Evolutionary conservation across 805 yeast species (phyloP).

Genomic region (Nakazawaea ishiwadae): DNA sequence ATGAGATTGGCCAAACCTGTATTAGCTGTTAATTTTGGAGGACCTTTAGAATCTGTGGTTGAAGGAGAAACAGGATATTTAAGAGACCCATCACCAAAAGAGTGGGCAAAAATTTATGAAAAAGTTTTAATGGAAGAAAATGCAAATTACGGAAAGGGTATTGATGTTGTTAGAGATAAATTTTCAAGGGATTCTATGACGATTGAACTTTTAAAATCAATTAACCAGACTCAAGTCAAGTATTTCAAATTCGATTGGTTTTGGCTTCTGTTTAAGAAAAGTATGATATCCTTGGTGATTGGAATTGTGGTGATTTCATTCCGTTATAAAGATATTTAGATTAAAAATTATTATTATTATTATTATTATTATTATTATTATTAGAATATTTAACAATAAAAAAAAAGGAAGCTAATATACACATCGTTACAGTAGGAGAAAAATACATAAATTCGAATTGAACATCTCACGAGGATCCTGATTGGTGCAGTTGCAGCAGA

Average conservation of each 20-base stretch:
- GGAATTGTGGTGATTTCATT: background rate
- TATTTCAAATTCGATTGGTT: constrained; percentile 12
- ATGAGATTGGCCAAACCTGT: constrained; percentile 84
- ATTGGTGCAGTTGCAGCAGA: constrained; percentile 2
- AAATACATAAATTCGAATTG: background rate
- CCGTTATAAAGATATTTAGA: background rate
- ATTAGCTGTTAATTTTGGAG: constrained; percentile 84
- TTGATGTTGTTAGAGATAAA: constrained; percentile 28
- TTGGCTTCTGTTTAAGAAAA: background rate
- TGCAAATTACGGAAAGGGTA: constrained; percentile 23
- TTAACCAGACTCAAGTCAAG: background rate
- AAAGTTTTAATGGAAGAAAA: constrained; percentile 28
- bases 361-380: background rate
- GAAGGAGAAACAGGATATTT: constrained; percentile 63
- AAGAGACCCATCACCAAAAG: constrained; percentile 37
- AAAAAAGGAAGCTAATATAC: too few species aligned
- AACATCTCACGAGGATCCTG: background rate
- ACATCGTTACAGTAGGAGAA: too few species aligned
- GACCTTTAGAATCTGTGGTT: constrained; percentile 79
- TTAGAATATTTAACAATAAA: background rate
- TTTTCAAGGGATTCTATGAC: constrained; percentile 47
- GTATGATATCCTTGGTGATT: background rate
- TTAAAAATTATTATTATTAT: too few species aligned
- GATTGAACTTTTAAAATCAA: constrained; percentile 20
- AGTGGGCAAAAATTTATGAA: constrained; percentile 52